phyloP scores from a whole-genome alignment of 2,329 filamentous ascomycete genomes.

The Venturia aucupariae region DNA sequence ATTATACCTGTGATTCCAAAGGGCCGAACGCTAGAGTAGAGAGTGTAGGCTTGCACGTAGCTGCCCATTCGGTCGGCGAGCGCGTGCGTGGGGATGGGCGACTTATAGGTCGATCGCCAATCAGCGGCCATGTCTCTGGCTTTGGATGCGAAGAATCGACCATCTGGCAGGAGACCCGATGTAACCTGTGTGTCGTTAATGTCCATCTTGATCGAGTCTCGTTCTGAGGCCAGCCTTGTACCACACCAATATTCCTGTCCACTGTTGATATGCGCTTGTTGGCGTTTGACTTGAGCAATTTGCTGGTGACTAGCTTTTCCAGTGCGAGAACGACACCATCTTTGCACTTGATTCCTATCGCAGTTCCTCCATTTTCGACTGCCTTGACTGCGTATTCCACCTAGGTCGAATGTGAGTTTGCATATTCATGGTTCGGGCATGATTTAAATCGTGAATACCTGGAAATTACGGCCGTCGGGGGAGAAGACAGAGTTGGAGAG shows the following conservation, averaged over 20 bases:
- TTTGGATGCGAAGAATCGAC: slow-evolving; percentile 86
- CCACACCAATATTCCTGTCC: slow-evolving; percentile 86
- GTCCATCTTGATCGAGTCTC: neutral
- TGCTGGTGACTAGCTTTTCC: slow-evolving; percentile 93
- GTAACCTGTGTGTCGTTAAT: slow-evolving; percentile 57
- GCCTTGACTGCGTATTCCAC: slow-evolving; percentile 97
- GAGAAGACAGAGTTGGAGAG: slow-evolving; percentile 99
- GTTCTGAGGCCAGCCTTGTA: slow-evolving; percentile 40
- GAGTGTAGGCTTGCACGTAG: slow-evolving; percentile 94
- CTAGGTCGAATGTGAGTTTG: slow-evolving; percentile 25
- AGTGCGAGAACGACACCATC: slow-evolving; percentile 93
- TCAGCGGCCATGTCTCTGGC: slow-evolving; percentile 86
- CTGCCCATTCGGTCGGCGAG: slow-evolving; percentile 89
- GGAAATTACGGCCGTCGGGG: slow-evolving; percentile 96
- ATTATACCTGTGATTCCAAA: slow-evolving; percentile 95
- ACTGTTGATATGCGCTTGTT: slow-evolving; percentile 97
- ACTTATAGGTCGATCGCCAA: slow-evolving; percentile 92
- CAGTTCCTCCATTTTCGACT: slow-evolving; percentile 94
- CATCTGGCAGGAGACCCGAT: slow-evolving; percentile 89
- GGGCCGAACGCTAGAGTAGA: slow-evolving; percentile 92
- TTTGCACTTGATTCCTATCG: slow-evolving; percentile 92
- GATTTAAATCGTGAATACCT: slow-evolving; percentile 44
- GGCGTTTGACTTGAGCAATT: slow-evolving; percentile 85
- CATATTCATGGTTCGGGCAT: neutral
- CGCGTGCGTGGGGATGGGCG: slow-evolving; percentile 78